A percentile compares a stretch with the other conserved stretches of the same genome.
These are phyloP conservation scores for Botrytis porri DNA, from an alignment of 2,329 filamentous ascomycete genomes.

Conservation along the genomic window DNA sequence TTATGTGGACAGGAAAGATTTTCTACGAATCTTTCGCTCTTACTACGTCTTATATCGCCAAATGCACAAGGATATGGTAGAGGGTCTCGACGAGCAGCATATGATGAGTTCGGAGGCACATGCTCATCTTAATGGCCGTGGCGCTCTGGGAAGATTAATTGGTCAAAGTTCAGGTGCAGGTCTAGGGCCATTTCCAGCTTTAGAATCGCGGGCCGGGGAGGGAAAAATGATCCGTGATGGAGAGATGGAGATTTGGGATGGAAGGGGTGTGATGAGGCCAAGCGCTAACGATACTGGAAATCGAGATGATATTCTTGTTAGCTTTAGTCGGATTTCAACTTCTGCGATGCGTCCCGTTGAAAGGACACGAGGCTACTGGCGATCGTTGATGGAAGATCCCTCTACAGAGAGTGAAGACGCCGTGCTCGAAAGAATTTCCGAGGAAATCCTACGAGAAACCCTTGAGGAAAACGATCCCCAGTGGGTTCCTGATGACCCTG, in stretches of 20 bases:
- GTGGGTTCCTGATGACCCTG: neutral
- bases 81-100: slow-evolving; percentile 73
- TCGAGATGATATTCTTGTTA: slow-evolving; percentile 57
- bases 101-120: slow-evolving; percentile 72
- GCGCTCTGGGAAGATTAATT: slow-evolving; percentile 60
- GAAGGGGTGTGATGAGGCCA: slow-evolving; percentile 56
- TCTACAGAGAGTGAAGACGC: slow-evolving; percentile 27
- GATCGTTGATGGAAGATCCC: slow-evolving; percentile 34
- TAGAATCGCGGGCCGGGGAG: slow-evolving; percentile 54
- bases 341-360: neutral
- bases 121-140: slow-evolving; percentile 70
- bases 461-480: neutral
- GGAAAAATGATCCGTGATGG: slow-evolving; percentile 67
- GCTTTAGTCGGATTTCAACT: slow-evolving; percentile 19
- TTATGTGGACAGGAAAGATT: slow-evolving; percentile 80
- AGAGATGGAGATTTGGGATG: slow-evolving; percentile 61
- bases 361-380: slow-evolving; percentile 31
- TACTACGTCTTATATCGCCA: slow-evolving; percentile 91
- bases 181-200: slow-evolving; percentile 53
- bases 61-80: slow-evolving; percentile 79
- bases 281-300: slow-evolving; percentile 59
- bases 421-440: slow-evolving; percentile 23
- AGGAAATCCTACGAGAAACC: neutral
- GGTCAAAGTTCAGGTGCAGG: slow-evolving; percentile 47
- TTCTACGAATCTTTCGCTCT: slow-evolving; percentile 85